phyloP scores from a whole-genome alignment of 192 early-diverging fungal species.

The Linnemannia hyalina region DNA sequence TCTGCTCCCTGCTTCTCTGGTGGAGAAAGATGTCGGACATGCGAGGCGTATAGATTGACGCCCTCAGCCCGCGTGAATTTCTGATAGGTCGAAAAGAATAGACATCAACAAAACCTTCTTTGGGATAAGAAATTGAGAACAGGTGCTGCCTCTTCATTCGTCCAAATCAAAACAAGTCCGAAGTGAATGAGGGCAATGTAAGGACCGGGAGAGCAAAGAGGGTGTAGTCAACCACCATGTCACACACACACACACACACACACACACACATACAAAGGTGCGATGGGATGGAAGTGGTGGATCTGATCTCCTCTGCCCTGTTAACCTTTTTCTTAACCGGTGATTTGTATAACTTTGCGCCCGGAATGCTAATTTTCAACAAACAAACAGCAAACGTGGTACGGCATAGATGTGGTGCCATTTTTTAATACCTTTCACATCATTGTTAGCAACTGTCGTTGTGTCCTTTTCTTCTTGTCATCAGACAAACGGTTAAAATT shows the following conservation, averaged over 20 bases:
- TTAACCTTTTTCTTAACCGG: neutral
- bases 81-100: neutral
- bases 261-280: too few species aligned
- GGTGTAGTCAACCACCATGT: neutral
- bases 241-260: neutral
- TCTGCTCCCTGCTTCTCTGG: too few species aligned
- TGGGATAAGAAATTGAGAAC: neutral
- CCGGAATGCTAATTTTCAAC: neutral
- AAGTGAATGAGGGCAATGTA: neutral
- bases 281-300: neutral
- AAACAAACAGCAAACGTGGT: neutral
- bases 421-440: neutral
- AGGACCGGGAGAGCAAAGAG: neutral
- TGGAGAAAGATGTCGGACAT: neutral
- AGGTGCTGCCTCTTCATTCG: neutral
- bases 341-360: neutral
- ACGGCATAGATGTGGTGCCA: neutral
- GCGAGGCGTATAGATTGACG: neutral
- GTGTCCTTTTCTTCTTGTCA: neutral
- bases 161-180: neutral
- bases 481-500: neutral
- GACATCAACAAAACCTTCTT: neutral
- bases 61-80: slow-evolving; percentile 3
- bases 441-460: neutral
- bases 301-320: neutral